A percentile compares a stretch with the other conserved stretches of the same genome.
Evolutionary conservation across 2,329 filamentous ascomycete species (phyloP).

Genomic region (Stachybotrys echinatus): DNA sequence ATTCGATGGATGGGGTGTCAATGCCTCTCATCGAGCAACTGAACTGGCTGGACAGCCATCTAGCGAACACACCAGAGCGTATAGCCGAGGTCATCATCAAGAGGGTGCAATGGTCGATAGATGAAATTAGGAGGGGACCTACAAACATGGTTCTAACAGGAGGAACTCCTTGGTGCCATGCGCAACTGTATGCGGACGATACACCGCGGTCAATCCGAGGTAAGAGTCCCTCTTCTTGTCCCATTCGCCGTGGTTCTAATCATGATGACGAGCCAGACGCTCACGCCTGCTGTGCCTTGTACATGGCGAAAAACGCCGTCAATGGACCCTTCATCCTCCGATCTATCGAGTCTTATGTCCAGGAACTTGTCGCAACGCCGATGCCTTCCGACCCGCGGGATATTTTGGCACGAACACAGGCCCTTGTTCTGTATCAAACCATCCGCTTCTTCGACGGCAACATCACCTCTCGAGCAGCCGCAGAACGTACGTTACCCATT

Average conservation of each 20-base stretch:
- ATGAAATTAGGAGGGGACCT: slow-evolving; percentile 45
- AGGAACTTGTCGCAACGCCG: slow-evolving; percentile 34
- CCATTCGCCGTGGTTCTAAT: not conserved
- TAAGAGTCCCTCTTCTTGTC: slow-evolving; percentile 9
- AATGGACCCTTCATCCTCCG: slow-evolving; percentile 45
- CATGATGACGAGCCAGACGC: slow-evolving; percentile 34
- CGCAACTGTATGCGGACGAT: slow-evolving; percentile 39
- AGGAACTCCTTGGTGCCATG: slow-evolving; percentile 49
- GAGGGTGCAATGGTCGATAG: slow-evolving; percentile 38
- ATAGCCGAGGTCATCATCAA: slow-evolving; percentile 17
- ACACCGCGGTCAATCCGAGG: slow-evolving; percentile 50
- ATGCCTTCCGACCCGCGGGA: slow-evolving; percentile 19
- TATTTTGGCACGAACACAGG: slow-evolving; percentile 37
- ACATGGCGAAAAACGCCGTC: slow-evolving; percentile 39
- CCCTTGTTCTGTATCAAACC: slow-evolving; percentile 43
- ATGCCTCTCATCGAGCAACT: slow-evolving; percentile 16
- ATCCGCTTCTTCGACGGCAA: slow-evolving; percentile 47
- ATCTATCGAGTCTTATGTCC: slow-evolving; percentile 38
- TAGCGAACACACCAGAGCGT: slow-evolving; percentile 3
- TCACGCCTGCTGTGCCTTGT: slow-evolving; percentile 46
- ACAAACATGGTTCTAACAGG: slow-evolving; percentile 42
- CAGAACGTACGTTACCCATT: slow-evolving; percentile 25
- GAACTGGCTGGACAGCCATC: slow-evolving; percentile 7
- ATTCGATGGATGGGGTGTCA: slow-evolving; percentile 9
- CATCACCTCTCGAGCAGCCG: slow-evolving; percentile 32